These are phyloP conservation scores for Arthrobotrys sinensis DNA, from an alignment of 2,329 filamentous ascomycete species.

Conservation along the genomic window DNA sequence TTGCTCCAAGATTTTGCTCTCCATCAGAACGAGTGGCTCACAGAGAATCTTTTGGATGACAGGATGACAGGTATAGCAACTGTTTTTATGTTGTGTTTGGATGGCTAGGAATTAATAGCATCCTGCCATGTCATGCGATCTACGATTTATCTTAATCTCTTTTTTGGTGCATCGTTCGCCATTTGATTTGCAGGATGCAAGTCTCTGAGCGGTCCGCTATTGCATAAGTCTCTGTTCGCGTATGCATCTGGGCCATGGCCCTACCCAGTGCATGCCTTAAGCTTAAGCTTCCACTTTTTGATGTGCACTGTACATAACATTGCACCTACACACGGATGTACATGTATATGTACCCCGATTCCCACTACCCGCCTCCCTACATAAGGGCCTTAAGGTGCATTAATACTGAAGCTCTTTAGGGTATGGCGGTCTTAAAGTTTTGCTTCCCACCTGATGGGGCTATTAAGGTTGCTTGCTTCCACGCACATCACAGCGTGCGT, in stretches of 20 bases:
- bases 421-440: slow-evolving; percentile 24
- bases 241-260: slow-evolving; percentile 55
- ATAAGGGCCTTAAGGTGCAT: slow-evolving; percentile 28
- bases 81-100: slow-evolving; percentile 27
- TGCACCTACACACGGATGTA: slow-evolving; percentile 53
- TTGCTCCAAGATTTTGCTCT: slow-evolving; percentile 21
- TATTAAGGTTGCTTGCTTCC: slow-evolving; percentile 60
- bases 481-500: slow-evolving; percentile 54
- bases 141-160: slow-evolving; percentile 39
- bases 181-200: slow-evolving; percentile 62
- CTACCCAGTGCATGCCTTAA: slow-evolving; percentile 51
- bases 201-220: slow-evolving; percentile 62
- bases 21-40: slow-evolving; percentile 50
- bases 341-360: slow-evolving; percentile 46
- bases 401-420: slow-evolving; percentile 30
- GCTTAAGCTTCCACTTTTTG: slow-evolving; percentile 27
- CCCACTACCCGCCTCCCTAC: slow-evolving; percentile 56
- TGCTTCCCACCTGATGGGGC: slow-evolving; percentile 37
- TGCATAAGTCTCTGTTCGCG: slow-evolving; percentile 62
- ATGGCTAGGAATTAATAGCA: slow-evolving; percentile 21
- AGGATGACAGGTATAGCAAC: slow-evolving; percentile 45
- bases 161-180: slow-evolving; percentile 48
- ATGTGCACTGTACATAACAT: slow-evolving; percentile 49
- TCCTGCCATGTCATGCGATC: slow-evolving; percentile 41
- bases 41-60: slow-evolving; percentile 38